phyloP scores from a whole-genome alignment of 108 stramenopile species.

The Bacterosira constricta region DNA sequence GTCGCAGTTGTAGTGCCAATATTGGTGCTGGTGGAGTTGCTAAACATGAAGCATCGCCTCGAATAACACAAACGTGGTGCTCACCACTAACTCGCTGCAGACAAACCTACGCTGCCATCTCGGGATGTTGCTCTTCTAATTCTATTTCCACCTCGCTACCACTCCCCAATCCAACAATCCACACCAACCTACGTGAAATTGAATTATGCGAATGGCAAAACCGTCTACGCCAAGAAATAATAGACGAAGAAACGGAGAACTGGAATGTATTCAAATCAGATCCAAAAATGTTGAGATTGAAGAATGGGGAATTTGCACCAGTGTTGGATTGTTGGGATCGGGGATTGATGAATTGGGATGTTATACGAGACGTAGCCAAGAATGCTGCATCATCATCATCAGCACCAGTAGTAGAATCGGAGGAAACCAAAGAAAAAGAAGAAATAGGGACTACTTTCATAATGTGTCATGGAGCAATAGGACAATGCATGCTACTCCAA shows the following conservation, averaged over 20 bases:
- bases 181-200: conserved; percentile 36
- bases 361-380: conserved; percentile 28
- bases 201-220: conserved; percentile 45
- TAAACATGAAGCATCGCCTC: too few species aligned
- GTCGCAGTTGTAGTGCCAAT: not conserved
- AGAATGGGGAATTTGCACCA: conserved; percentile 28
- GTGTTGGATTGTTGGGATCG: conserved; percentile 44
- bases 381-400: not conserved
- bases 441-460: conserved; percentile 15
- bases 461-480: conserved; percentile 47
- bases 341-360: conserved; percentile 28
- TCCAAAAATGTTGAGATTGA: conserved; percentile 22
- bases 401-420: too few species aligned
- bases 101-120: conserved; percentile 33
- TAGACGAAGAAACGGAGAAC: conserved; percentile 13
- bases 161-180: conserved; percentile 36
- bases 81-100: conserved; percentile 41
- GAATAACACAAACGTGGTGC: conserved; percentile 32
- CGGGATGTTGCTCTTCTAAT: conserved; percentile 5
- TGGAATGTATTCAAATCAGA: conserved; percentile 30
- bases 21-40: too few species aligned
- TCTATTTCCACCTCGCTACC: too few species aligned
- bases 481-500: conserved; percentile 43
- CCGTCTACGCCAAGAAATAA: conserved; percentile 19
- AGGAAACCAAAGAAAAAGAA: too few species aligned